phyloP scores from a whole-genome alignment of 495 filamentous ascomycete genomes.

The Xylona heveae region DNA sequence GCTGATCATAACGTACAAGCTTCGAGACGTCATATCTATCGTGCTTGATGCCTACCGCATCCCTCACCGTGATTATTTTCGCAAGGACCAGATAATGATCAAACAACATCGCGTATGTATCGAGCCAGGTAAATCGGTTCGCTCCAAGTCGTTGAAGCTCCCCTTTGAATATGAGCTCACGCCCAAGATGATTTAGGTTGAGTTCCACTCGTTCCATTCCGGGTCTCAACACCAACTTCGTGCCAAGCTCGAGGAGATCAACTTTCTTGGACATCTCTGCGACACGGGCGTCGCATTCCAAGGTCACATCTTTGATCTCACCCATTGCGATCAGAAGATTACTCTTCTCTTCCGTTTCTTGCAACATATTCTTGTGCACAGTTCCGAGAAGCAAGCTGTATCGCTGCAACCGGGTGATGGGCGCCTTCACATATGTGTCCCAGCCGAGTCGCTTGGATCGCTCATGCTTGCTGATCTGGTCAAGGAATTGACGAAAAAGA shows the following conservation, averaged over 20 bases:
- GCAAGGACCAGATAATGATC: conserved; percentile 92
- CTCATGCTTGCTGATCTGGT: conserved; percentile 55
- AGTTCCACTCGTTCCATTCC: conserved; percentile 78
- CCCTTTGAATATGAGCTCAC: conserved; percentile 72
- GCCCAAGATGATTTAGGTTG: conserved; percentile 76
- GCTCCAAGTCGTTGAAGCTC: conserved; percentile 76
- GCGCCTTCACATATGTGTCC: conserved; percentile 84
- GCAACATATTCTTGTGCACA: conserved; percentile 61
- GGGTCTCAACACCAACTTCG: conserved; percentile 62
- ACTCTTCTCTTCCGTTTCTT: conserved; percentile 74
- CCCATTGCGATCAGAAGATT: conserved; percentile 76
- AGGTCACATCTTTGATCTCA: conserved; percentile 80
- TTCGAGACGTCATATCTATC: conserved; percentile 93
- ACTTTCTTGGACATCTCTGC: conserved; percentile 85
- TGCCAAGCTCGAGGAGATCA: conserved; percentile 63
- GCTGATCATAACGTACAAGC: conserved; percentile 37
- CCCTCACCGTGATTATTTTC: conserved; percentile 49
- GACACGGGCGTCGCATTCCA: conserved; percentile 88
- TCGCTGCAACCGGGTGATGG: conserved; percentile 80
- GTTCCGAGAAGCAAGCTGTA: conserved; percentile 70
- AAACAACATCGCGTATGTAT: conserved; percentile 82
- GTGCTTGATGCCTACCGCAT: conserved; percentile 43
- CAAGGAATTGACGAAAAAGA: conserved; percentile 69
- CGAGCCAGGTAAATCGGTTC: conserved; percentile 73
- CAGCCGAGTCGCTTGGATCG: conserved; percentile 73